phyloP scores from a whole-genome alignment of 2,329 filamentous ascomycete genomes.

The Aureobasidium sp. region DNA sequence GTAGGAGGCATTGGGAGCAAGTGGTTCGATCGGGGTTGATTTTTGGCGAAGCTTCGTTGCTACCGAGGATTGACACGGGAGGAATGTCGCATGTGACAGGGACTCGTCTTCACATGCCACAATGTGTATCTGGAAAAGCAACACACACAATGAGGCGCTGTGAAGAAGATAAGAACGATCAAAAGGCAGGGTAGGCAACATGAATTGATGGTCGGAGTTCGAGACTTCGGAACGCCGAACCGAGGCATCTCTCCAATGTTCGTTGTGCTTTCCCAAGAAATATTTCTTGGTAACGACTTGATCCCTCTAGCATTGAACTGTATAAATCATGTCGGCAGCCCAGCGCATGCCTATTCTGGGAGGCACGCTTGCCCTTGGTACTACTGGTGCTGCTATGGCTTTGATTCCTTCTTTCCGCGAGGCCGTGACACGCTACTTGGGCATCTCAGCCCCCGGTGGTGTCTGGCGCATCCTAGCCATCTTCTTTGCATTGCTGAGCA shows the following conservation, averaged over 20 bases:
- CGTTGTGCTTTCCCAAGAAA: neutral
- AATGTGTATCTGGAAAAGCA: neutral
- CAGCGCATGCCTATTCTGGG: slow-evolving; percentile 26
- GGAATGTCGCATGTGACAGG: neutral
- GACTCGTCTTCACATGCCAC: neutral
- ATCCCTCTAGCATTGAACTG: neutral
- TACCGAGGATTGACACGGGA: neutral
- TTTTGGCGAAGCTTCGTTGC: neutral
- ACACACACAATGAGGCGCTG: neutral
- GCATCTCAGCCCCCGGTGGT: slow-evolving; percentile 18
- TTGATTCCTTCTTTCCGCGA: slow-evolving; percentile 24
- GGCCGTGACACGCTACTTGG: slow-evolving; percentile 21
- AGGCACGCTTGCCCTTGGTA: slow-evolving; percentile 23
- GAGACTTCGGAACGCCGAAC: neutral
- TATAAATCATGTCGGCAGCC: slow-evolving; percentile 26
- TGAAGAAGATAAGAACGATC: neutral
- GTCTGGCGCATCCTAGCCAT: slow-evolving; percentile 35
- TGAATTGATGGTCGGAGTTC: neutral
- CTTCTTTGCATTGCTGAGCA: slow-evolving; percentile 54
- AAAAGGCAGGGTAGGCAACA: neutral
- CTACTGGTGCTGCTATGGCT: slow-evolving; percentile 20
- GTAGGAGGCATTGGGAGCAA: neutral
- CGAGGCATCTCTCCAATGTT: neutral
- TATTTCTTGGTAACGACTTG: neutral
- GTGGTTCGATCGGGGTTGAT: neutral